A percentile compares a stretch with the other conserved stretches of the same genome.
Evolutionary conservation across 1,139 yeast species (phyloP).

Genomic region (Lizanozyma gosingica): DNA sequence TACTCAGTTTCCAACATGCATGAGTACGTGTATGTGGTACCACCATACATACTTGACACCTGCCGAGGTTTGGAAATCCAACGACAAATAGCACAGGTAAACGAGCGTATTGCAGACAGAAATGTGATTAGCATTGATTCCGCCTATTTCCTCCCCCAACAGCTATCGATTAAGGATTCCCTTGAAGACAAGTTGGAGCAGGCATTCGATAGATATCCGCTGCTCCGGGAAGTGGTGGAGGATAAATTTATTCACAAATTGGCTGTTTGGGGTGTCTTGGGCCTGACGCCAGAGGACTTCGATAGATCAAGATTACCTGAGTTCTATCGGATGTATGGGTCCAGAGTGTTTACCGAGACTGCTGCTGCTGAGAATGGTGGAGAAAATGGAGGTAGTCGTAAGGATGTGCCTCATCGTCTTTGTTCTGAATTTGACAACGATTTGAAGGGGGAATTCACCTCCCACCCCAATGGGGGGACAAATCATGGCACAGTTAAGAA

Average conservation of each 20-base stretch:
- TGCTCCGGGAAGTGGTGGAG: slow-evolving; percentile 9
- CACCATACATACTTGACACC: slow-evolving; percentile 36
- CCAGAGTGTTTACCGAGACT: slow-evolving; percentile 16
- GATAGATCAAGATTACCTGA: slow-evolving; percentile 23
- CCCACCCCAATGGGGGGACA: background rate
- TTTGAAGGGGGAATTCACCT: background rate
- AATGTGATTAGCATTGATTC: slow-evolving; percentile 22
- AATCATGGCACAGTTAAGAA: background rate
- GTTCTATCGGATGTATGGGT: slow-evolving; percentile 24
- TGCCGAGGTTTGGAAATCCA: slow-evolving; percentile 24
- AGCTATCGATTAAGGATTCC: background rate
- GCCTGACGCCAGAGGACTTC: slow-evolving; percentile 24
- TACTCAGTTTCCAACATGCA: slow-evolving; percentile 3
- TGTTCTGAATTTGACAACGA: no score
- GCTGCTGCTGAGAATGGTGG: slow-evolving; percentile 7
- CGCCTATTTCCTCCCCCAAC: slow-evolving; percentile 11
- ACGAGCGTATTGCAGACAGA: slow-evolving; percentile 17
- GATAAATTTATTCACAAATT: slow-evolving; percentile 30
- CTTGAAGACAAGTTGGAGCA: background rate
- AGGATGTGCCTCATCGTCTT: no score
- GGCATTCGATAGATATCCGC: background rate
- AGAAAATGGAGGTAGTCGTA: slow-evolving; percentile 3
- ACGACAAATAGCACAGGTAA: slow-evolving; percentile 14
- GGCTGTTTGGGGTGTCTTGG: slow-evolving; percentile 30
- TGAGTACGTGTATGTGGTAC: slow-evolving; percentile 26